A percentile compares a stretch with the other conserved stretches of the same genome.
phyloP scores from a whole-genome alignment of 805 yeast genomes.

The Saccharomycopsis sp. region DNA sequence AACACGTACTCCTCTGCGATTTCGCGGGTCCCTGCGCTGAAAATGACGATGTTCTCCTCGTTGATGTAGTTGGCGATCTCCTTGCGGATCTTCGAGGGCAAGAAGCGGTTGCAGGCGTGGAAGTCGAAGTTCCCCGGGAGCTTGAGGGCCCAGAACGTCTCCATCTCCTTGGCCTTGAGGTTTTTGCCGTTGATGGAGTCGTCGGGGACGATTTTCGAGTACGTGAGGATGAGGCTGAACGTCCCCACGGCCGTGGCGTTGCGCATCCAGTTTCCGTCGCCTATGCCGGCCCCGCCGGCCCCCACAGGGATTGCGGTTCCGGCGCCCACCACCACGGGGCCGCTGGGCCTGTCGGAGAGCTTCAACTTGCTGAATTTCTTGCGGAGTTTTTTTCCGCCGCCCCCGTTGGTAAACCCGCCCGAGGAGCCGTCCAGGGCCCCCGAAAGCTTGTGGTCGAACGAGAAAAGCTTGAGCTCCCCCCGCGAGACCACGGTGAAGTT shows the following conservation, averaged over 20 bases:
- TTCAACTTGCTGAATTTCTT: constrained; percentile 20
- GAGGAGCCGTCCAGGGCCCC: no score
- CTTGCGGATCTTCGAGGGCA: constrained; percentile 14
- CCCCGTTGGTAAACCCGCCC: not conserved
- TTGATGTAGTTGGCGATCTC: constrained; percentile 16
- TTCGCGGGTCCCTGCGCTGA: constrained; percentile 60
- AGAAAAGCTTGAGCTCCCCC: constrained; percentile 55
- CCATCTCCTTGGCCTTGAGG: constrained; percentile 28
- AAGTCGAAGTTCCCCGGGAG: constrained; percentile 39
- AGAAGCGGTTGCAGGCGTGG: constrained; percentile 22
- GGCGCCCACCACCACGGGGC: constrained; percentile 23
- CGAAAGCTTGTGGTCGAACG: constrained; percentile 32
- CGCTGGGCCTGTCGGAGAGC: constrained; percentile 8
- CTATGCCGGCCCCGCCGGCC: constrained; percentile 28
- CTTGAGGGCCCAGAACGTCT: constrained; percentile 46
- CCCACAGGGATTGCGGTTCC: constrained; percentile 20
- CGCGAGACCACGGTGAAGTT: constrained; percentile 62
- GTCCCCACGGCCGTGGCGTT: constrained; percentile 52
- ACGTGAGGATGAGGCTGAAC: constrained; percentile 45
- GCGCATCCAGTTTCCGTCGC: constrained; percentile 67
- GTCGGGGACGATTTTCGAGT: constrained; percentile 40
- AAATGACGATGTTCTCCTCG: constrained; percentile 39
- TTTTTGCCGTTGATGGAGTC: constrained; percentile 26
- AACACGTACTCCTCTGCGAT: constrained; percentile 64
- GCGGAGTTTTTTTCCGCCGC: constrained; percentile 3